Evolutionary conservation across 2,329 filamentous ascomycete species (phyloP).

Genomic region (Penicillium palitans): DNA sequence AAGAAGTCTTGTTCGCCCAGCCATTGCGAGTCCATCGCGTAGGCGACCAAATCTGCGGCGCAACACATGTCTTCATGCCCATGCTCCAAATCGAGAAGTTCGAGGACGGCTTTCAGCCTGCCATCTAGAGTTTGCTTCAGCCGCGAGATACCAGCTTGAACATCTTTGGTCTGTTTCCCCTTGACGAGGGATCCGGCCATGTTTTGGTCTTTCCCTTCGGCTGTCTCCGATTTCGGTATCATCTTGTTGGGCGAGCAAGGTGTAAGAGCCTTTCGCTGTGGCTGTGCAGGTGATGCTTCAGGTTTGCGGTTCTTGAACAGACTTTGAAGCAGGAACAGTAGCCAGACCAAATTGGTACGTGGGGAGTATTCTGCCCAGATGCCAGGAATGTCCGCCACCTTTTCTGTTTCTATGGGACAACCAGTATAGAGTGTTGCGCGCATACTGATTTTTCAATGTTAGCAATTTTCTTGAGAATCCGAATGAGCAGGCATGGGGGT

Average conservation of each 20-base stretch:
- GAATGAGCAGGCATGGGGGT: neutral
- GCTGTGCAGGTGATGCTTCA: constrained; percentile 13
- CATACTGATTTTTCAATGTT: constrained; percentile 34
- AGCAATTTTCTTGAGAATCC: neutral
- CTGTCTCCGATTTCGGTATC: constrained; percentile 7
- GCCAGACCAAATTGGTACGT: constrained; percentile 63
- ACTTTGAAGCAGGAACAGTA: constrained; percentile 60
- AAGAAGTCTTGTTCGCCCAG: constrained; percentile 43
- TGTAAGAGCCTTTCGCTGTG: constrained; percentile 33
- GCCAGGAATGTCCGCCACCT: constrained; percentile 35
- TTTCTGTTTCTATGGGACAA: constrained; percentile 44
- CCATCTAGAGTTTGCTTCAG: constrained; percentile 35
- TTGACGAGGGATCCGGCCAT: neutral
- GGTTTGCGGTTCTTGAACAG: constrained; percentile 48
- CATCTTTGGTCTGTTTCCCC: constrained; percentile 13
- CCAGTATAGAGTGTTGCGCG: constrained; percentile 45
- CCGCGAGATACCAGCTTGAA: constrained; percentile 20
- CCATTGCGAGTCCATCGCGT: constrained; percentile 46
- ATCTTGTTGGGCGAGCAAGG: constrained; percentile 36
- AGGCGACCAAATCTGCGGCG: constrained; percentile 46
- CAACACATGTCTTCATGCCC: constrained; percentile 45
- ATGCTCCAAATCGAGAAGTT: constrained; percentile 40
- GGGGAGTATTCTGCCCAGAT: constrained; percentile 60
- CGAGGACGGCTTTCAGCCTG: constrained; percentile 35
- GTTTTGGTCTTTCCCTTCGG: constrained; percentile 4